A percentile compares a stretch with the other conserved stretches of the same genome.
Evolutionary conservation across 805 yeast species (phyloP).

Genomic region (Candida railenensis): DNA sequence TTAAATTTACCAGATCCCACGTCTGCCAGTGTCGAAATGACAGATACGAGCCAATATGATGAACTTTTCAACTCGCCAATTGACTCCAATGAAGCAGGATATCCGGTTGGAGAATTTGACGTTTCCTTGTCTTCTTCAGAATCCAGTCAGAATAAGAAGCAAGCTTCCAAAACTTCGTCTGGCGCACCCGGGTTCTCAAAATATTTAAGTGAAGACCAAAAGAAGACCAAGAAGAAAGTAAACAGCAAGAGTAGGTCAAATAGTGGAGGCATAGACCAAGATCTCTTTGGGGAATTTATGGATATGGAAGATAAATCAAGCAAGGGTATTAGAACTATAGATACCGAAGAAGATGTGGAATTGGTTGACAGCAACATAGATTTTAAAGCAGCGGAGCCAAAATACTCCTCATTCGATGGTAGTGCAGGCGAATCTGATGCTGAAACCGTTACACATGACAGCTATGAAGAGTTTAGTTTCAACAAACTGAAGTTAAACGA

Average conservation of each 20-base stretch:
- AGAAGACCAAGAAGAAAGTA: not conserved
- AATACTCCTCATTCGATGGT: not conserved
- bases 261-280: slow-evolving; percentile 1
- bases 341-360: not conserved
- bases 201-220: not conserved
- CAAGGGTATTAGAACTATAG: not conserved
- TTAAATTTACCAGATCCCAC: slow-evolving; percentile 21
- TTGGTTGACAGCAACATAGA: not conserved
- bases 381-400: not conserved
- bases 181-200: not conserved
- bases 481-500: slow-evolving; percentile 3
- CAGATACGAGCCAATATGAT: slow-evolving; percentile 8
- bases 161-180: not conserved
- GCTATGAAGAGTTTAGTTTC: slow-evolving; percentile 7
- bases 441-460: slow-evolving; percentile 27
- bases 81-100: slow-evolving; percentile 8
- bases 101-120: not conserved
- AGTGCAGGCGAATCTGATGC: slow-evolving; percentile 22
- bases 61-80: slow-evolving; percentile 6
- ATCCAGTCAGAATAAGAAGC: not conserved
- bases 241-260: not conserved
- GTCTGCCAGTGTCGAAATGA: slow-evolving; percentile 15
- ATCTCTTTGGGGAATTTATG: slow-evolving; percentile 4
- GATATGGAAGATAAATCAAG: slow-evolving; percentile 3
- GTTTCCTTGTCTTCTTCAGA: slow-evolving; percentile 12